Conservation (phyloP, 2,329 filamentous ascomycete genomes). For the Venturia carpophila region DNA sequence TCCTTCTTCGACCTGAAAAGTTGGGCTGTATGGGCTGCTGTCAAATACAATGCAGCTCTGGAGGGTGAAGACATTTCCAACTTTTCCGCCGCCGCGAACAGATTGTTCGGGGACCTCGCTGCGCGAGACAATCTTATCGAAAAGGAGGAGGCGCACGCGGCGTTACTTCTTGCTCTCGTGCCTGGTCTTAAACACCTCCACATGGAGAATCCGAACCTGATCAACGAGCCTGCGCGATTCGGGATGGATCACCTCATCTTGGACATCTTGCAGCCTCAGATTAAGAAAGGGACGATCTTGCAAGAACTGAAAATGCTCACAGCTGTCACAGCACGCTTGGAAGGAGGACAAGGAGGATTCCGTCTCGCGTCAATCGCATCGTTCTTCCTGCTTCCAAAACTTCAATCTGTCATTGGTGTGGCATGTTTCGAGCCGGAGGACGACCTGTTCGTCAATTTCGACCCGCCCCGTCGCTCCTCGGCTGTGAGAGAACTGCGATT, state of each 20-base stretch:
- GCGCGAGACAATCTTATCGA: neutral
- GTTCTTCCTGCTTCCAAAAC: slow-evolving; percentile 17
- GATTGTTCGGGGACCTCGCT: neutral
- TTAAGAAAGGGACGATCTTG: slow-evolving; percentile 1
- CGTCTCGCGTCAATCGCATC: slow-evolving; percentile 15
- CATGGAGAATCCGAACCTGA: slow-evolving; percentile 12
- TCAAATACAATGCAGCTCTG: slow-evolving; percentile 14
- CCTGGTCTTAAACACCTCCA: slow-evolving; percentile 9
- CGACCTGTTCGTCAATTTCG: slow-evolving; percentile 16
- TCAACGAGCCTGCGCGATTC: slow-evolving; percentile 12
- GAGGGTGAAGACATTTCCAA: slow-evolving; percentile 1
- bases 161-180: slow-evolving; percentile 14
- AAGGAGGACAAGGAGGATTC: slow-evolving; percentile 19
- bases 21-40: slow-evolving; percentile 15
- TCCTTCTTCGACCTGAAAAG: slow-evolving; percentile 16
- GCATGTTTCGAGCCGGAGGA: slow-evolving; percentile 19
- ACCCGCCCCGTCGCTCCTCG: slow-evolving; percentile 15
- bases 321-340: slow-evolving; percentile 15
- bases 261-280: slow-evolving; percentile 12
- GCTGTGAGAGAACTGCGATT: slow-evolving; percentile 15
- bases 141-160: slow-evolving; percentile 18
- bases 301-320: slow-evolving; percentile 13
- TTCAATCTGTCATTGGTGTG: slow-evolving; percentile 3
- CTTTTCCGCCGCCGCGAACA: slow-evolving; percentile 13
- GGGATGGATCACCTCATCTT: slow-evolving; percentile 17